Base-by-base conservation (phyloP, 805 yeast genomes). In the Jamesozyma lodderae region DNA sequence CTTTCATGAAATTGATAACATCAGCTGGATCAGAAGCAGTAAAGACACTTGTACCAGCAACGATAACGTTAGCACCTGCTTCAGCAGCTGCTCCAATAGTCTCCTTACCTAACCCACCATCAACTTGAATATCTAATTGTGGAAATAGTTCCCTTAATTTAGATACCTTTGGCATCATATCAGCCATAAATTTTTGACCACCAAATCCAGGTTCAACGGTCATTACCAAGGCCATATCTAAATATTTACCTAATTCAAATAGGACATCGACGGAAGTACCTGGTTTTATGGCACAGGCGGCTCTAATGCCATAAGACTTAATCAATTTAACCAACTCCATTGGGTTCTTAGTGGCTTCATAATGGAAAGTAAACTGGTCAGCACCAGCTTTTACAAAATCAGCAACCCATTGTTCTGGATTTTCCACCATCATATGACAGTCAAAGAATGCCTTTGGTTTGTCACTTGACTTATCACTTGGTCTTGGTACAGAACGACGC, bases 171-270 rank as follows among this genome's bases (percentile, higher is more conserved):
- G 94, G 86, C 97, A 92, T 88, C 96, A 90, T 88, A 42, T 77
- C 84, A 15, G 77, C 67, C 96, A 85, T 87, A 69, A 92, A 92
- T 61, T 81, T 82, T 66, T 92, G 98, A 33, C 98, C 98, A 17
- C 98, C 98, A 59, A 92, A 90, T 0, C 98, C 98, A 11, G 98
- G 98, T 66, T 92, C 98, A 25, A 92, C 97, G 2, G 98, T 92
- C 97, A 90, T 92, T 31, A 92, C 81, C 41, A 92, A 70, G n/a
- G 85, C 88, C 96, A 90, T 85, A 60, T 92, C 97, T 49, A 90
- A 69, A 40, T 74, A 67, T 34, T 79, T 80, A 19, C 80, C 90
- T 43, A 84, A 64, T 21, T 84, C 88, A 52, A 69, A 78, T 31
- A 88, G 70, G 3, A 75, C 94, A 41, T 81, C 92, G 17, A 84